A percentile compares a stretch with the other conserved stretches of the same genome.
Evolutionary conservation across 73 alveolate species (phyloP).

Genomic region (Stentor roeselii): DNA sequence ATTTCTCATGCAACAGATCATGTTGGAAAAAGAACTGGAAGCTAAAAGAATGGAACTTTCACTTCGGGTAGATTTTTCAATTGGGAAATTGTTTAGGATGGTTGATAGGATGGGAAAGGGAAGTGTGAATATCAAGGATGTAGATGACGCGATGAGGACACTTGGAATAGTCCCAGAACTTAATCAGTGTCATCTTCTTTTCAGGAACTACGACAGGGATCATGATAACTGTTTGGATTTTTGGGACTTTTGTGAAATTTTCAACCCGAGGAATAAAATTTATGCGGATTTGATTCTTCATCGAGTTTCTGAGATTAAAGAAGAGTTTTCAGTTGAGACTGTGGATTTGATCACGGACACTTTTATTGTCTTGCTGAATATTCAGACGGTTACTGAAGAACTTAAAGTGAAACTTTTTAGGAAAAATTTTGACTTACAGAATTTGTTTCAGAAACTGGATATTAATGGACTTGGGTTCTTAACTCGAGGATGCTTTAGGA

Average conservation of each 20-base stretch:
- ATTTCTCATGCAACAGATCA: background rate
- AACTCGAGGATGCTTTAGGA: background rate
- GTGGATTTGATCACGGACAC: background rate
- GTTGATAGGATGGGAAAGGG: background rate
- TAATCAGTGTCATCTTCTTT: background rate
- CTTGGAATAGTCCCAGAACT: background rate
- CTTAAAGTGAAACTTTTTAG: background rate
- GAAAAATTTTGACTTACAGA: background rate
- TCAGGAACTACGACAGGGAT: background rate
- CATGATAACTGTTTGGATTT: background rate
- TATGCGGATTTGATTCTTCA: background rate
- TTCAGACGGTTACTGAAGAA: background rate
- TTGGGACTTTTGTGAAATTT: background rate
- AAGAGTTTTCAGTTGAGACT: background rate
- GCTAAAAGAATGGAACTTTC: background rate
- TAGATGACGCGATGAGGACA: background rate
- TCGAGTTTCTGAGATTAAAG: background rate
- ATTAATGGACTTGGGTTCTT: background rate
- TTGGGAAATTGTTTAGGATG: background rate
- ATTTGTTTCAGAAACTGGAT: background rate
- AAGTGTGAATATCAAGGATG: background rate
- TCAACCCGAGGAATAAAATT: background rate
- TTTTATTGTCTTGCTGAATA: background rate
- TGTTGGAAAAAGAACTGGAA: background rate
- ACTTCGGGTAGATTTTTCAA: background rate